A percentile compares a stretch with the other conserved stretches of the same genome.
Evolutionary conservation across 352 stramenopile species (phyloP).

Genomic region (Globisporangium spiculum): DNA sequence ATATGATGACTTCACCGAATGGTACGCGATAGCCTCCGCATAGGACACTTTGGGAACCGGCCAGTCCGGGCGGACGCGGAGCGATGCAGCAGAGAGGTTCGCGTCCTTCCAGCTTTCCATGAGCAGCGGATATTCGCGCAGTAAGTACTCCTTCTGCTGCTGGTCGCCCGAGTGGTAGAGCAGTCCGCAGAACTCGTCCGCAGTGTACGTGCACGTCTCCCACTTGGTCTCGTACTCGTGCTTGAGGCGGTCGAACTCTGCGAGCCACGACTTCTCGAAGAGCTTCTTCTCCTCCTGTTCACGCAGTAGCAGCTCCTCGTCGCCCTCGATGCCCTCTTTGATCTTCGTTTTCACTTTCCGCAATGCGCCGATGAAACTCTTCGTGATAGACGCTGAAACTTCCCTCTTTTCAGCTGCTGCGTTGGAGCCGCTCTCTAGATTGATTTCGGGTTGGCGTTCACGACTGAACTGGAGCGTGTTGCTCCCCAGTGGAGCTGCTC

Average conservation of each 20-base stretch:
- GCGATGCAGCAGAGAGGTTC: constrained; percentile 10
- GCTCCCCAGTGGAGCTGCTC: constrained; percentile 21
- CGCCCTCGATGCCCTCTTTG: constrained; percentile 45
- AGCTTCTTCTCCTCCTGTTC: constrained; percentile 41
- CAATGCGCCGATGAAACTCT: constrained; percentile 45
- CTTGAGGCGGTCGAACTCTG: constrained; percentile 51
- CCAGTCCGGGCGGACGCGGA: constrained; percentile 39
- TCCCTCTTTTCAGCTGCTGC: not conserved
- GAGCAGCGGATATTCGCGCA: constrained; percentile 52
- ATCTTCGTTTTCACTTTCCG: constrained; percentile 60
- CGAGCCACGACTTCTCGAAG: constrained; percentile 61
- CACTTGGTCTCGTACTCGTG: constrained; percentile 45
- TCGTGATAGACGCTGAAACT: constrained; percentile 22
- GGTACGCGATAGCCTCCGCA: constrained; percentile 20
- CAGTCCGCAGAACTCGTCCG: constrained; percentile 65
- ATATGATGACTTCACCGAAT: not conserved
- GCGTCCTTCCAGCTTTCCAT: constrained; percentile 55
- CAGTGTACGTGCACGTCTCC: constrained; percentile 65
- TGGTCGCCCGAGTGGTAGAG: constrained; percentile 48
- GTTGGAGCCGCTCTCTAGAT: not conserved
- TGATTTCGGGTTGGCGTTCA: not conserved
- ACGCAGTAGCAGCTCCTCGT: constrained; percentile 29
- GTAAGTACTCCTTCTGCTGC: constrained; percentile 43
- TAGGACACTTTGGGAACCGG: constrained; percentile 26
- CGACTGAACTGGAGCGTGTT: constrained; percentile 39